Evolutionary conservation across 1,284 basidiomycete genomes (phyloP), one percentile per base, ranked within the genome.

Genomic region (Pseudomicrostroma phylloplanum): DNA sequence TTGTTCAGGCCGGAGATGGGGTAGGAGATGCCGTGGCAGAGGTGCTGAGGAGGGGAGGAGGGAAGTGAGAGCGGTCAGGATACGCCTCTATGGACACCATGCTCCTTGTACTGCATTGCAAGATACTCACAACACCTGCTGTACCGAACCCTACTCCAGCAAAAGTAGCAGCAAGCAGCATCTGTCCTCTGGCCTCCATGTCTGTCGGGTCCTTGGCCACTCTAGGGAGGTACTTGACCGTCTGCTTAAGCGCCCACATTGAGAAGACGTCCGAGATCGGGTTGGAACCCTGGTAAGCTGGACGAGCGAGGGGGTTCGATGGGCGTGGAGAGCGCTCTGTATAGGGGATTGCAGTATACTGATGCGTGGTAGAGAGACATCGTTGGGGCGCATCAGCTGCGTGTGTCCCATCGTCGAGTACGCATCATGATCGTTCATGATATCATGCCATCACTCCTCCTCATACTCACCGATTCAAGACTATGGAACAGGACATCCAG

Each of bases 91-190:
- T 48, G 46, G 7, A n/a, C 42, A n/a, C n/a, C n/a, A n/a, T n/a
- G n/a, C n/a, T n/a, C 9, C 30, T 36, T 36, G 4, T 3, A 9
- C 30, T 36, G 9, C 30, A 36, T 36, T 36, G 3, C 30, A 9
- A 36, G 30, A 36, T 36, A 36, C 30, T 36, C 30, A 36, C 30
- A 3, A 48, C 43, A 3, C 43, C 43, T 48, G 51, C 92, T 76
- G 94, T 96, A 42, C 93, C 93, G 73, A 96, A 96, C 0, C 92
- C 92, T 63, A 96, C 94, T 55, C 92, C 93, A 65, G 92, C 92
- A 63, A 72, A 65, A 8, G 68, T 72, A 51, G 65, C 61, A 58
- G 65, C 71, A 36, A 74, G 90, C 86, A 96, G 86, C 92, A 97
- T 96, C 80, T 94, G 89, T 12, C 85, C 83, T 71, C 91, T 86